Evolutionary conservation across 768 basidiomycete species (phyloP).

Genomic region (Gyrodon lividus): DNA sequence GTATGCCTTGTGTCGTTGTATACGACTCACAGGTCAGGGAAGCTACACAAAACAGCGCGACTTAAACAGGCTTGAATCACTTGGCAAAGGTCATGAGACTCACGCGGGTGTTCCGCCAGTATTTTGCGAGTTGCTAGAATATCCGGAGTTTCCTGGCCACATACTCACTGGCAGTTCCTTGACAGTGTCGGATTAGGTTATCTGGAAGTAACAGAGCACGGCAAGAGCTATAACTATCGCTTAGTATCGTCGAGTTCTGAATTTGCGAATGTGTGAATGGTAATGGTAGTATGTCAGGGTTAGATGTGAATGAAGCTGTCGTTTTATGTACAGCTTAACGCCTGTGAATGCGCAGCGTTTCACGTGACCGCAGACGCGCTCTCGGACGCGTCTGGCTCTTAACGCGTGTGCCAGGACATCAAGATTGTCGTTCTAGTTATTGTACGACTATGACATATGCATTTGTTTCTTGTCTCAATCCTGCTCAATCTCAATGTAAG

Average conservation of each 20-base stretch:
- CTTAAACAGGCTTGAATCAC: not conserved
- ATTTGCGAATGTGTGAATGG: not conserved
- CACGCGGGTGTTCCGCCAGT: constrained; percentile 9
- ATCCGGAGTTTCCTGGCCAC: constrained; percentile 7
- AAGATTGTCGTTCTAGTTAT: not conserved
- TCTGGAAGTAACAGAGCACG: not conserved
- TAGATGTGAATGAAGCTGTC: too few species aligned
- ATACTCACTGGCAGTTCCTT: not conserved
- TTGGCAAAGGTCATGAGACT: constrained; percentile 1
- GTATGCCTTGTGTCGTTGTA: too few species aligned
- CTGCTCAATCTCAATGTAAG: constrained; percentile 10
- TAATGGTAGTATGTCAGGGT: not conserved
- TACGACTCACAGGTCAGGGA: constrained; percentile 14
- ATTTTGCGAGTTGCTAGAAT: constrained; percentile 4
- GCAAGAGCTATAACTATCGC: not conserved
- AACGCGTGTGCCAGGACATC: not conserved
- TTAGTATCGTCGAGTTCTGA: not conserved
- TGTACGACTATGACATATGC: not conserved
- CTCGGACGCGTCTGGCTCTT: not conserved
- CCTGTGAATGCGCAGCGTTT: too few species aligned
- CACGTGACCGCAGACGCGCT: constrained; percentile 2
- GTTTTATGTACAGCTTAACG: too few species aligned
- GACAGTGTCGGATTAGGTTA: not conserved
- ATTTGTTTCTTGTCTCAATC: constrained; percentile 6
- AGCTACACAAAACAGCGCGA: constrained; percentile 5